Evolutionary conservation across 2,329 filamentous ascomycete species (phyloP).

Genomic region (Herpomyces periplanetae): DNA sequence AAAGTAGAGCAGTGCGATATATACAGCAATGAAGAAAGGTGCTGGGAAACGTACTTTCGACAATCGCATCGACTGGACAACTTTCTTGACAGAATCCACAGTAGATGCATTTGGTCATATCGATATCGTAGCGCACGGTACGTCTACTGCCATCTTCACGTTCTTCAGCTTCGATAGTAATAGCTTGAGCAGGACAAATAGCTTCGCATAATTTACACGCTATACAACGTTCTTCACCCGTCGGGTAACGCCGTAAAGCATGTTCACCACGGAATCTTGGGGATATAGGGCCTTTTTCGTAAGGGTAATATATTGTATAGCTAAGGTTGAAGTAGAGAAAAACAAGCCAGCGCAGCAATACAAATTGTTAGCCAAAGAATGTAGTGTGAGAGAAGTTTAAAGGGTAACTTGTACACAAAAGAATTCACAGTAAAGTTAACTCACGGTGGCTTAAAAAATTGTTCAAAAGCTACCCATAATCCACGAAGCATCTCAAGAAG

Average conservation of each 20-base stretch:
- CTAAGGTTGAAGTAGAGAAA: slow-evolving; percentile 10
- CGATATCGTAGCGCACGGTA: slow-evolving; percentile 91
- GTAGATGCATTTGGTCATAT: slow-evolving; percentile 99
- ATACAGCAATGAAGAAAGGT: neutral
- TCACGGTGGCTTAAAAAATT: slow-evolving; percentile 91
- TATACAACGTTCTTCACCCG: slow-evolving; percentile 92
- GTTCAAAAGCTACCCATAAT: slow-evolving; percentile 91
- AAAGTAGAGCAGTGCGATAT: slow-evolving; percentile 1
- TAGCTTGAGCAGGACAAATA: slow-evolving; percentile 85
- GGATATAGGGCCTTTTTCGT: slow-evolving; percentile 93
- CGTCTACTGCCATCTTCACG: slow-evolving; percentile 74
- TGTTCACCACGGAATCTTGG: slow-evolving; percentile 94
- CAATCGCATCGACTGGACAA: slow-evolving; percentile 84
- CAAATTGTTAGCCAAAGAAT: neutral
- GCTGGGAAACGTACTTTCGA: slow-evolving; percentile 17
- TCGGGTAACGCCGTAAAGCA: slow-evolving; percentile 74
- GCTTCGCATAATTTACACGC: slow-evolving; percentile 98
- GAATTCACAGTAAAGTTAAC: slow-evolving; percentile 9
- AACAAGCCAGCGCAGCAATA: neutral
- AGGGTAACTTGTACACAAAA: slow-evolving; percentile 1
- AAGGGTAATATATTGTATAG: slow-evolving; percentile 94
- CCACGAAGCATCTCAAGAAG: slow-evolving; percentile 79
- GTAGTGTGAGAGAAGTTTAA: neutral
- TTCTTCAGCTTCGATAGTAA: slow-evolving; percentile 96
- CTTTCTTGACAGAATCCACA: slow-evolving; percentile 97